Evolutionary conservation across 2,329 filamentous ascomycete genomes (phyloP).

Genomic region (Diaporthe sp.): DNA sequence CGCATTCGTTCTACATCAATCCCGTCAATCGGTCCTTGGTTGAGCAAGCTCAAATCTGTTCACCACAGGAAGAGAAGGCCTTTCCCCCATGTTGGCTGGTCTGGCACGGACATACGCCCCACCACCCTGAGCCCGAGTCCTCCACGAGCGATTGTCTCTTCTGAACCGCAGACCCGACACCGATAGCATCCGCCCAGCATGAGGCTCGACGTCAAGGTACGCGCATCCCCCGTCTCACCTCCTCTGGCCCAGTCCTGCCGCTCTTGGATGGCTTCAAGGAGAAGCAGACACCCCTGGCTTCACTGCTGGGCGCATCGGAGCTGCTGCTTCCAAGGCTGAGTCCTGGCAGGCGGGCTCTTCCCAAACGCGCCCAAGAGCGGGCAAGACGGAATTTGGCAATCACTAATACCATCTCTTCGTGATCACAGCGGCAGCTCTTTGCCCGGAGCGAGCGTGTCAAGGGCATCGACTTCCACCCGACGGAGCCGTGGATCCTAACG

Average conservation of each 20-base stretch:
- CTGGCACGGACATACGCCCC: constrained; percentile 27
- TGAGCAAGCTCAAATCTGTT: background rate
- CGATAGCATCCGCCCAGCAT: constrained; percentile 38
- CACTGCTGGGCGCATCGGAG: background rate
- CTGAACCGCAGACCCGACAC: background rate
- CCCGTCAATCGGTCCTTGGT: too few relatives aligned
- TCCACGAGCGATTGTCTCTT: constrained; percentile 16
- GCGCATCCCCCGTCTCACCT: background rate
- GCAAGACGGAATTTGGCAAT: background rate
- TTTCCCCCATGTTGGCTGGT: constrained; percentile 26
- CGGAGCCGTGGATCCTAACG: constrained; percentile 61
- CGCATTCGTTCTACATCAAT: background rate
- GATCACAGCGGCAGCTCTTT: constrained; percentile 79
- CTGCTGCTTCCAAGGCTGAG: background rate
- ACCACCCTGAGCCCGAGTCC: constrained; percentile 18
- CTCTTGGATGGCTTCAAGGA: background rate
- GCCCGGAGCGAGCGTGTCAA: constrained; percentile 96
- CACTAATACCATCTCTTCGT: constrained; percentile 48
- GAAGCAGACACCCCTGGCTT: background rate
- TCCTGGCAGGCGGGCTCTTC: background rate
- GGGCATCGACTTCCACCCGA: constrained; percentile 95
- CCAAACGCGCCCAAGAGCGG: background rate
- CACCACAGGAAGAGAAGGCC: background rate
- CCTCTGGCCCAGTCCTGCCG: background rate
- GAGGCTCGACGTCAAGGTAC: constrained; percentile 42